A percentile compares a stretch with the other conserved stretches of the same genome.
phyloP scores from a whole-genome alignment of 768 basidiomycete genomes.

The Mycena alexandri region DNA sequence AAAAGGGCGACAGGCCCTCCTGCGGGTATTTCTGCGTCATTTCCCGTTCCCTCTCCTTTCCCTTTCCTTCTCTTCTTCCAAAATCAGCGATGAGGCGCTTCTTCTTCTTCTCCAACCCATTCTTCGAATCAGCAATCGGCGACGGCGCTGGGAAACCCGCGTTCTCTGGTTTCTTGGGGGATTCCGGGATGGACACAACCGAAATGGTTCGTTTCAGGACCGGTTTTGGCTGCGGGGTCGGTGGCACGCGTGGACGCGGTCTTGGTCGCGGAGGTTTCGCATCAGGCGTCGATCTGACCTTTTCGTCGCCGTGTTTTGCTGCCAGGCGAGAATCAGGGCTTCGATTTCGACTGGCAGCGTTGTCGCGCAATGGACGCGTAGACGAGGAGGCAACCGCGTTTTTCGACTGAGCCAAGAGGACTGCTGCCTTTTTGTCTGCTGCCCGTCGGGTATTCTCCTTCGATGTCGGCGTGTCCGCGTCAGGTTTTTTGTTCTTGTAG shows the following conservation, averaged over 20 bases:
- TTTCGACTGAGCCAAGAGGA: background rate
- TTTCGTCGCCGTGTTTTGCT: background rate
- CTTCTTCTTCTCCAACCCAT: background rate
- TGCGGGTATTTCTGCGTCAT: background rate
- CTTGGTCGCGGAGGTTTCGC: slow-evolving; percentile 10
- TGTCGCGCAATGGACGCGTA: slow-evolving; percentile 33
- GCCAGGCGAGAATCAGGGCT: background rate
- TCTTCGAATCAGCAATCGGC: slow-evolving; percentile 9
- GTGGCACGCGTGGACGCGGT: background rate
- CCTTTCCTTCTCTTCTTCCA: background rate
- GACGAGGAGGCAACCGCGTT: slow-evolving; percentile 24
- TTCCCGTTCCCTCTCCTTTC: slow-evolving; percentile 11
- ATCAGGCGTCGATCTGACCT: background rate
- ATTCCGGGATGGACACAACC: background rate
- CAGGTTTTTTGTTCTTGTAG: slow-evolving; percentile 17
- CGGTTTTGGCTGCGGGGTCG: slow-evolving; percentile 4
- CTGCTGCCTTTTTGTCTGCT: background rate
- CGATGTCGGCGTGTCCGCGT: slow-evolving; percentile 19
- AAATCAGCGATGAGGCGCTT: background rate
- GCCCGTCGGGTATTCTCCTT: slow-evolving; percentile 33
- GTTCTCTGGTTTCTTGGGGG: slow-evolving; percentile 3
- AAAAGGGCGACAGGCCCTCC: slow-evolving; percentile 16
- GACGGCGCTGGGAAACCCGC: slow-evolving; percentile 5
- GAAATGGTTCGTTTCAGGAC: background rate
- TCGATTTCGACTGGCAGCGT: slow-evolving; percentile 12